These are phyloP conservation scores for Rhodotorula sp. DNA, from an alignment of 1,284 basidiomycete genomes.

Conservation along the genomic window DNA sequence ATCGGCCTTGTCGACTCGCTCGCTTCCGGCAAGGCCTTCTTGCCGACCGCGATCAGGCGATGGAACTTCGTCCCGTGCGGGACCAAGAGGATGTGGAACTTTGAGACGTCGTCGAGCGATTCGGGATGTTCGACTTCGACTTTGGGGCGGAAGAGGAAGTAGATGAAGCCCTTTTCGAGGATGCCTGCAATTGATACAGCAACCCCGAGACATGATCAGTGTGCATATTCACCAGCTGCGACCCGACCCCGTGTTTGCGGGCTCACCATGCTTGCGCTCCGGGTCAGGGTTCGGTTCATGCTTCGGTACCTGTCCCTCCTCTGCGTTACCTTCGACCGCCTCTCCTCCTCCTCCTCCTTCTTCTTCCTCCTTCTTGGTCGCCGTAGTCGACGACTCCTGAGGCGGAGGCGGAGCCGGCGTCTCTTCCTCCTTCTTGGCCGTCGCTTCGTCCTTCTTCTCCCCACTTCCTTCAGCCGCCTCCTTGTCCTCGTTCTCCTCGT, in stretches of 20 bases:
- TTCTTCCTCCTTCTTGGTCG: background rate
- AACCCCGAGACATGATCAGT: background rate
- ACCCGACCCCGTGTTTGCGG: too few species aligned
- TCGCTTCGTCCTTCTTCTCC: too few species aligned
- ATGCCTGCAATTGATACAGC: conserved; percentile 44
- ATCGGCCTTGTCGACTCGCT: conserved; percentile 18
- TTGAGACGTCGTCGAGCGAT: conserved; percentile 61
- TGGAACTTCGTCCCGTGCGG: conserved; percentile 58
- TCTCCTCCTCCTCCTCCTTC: conserved; percentile 2
- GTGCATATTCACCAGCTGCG: too few species aligned
- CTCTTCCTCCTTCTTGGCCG: conserved; percentile 15
- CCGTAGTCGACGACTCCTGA: background rate
- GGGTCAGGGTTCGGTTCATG: conserved; percentile 16
- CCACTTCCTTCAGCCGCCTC: conserved; percentile 14
- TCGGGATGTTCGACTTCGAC: conserved; percentile 60
- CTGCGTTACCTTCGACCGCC: conserved; percentile 10
- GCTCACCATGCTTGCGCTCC: conserved; percentile 33
- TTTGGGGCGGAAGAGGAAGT: conserved; percentile 66
- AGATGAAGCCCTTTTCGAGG: conserved; percentile 53
- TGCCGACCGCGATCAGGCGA: conserved; percentile 61
- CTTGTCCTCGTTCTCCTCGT: conserved; percentile 17
- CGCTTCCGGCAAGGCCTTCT: conserved; percentile 63
- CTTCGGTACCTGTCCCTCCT: conserved; percentile 11
- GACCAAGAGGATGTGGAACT: conserved; percentile 62
- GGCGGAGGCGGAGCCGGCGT: conserved; percentile 11